Base-by-base conservation (phyloP, 2,329 filamentous ascomycete species). In the Amesomyces nigricolor region DNA sequence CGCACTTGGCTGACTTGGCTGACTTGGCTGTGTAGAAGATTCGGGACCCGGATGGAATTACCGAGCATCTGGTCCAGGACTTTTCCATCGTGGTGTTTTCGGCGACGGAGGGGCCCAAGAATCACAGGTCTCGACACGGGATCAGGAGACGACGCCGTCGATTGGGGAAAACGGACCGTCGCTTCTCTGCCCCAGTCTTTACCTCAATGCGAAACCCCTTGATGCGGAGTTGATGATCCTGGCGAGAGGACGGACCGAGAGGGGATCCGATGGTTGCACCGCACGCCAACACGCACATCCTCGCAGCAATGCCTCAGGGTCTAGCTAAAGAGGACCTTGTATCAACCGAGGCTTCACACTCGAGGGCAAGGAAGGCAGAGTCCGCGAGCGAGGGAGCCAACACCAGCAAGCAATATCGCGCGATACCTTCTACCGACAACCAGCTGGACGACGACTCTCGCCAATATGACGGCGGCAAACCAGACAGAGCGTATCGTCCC, bases 181-280 rank as follows among this genome's bases (percentile, higher is more conserved):
- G 52, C 46, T 49, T 53, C 17, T 35, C n/a, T 16, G 35, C 1
- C 26, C 29, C 30, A 44, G 32, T 35, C 32, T 35, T 13, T 9
- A 13, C 32, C 32, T 35, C 9, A 35, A 35, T 35, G 32, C 32
- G 32, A 35, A 35, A 35, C 9, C 32, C 32, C 7, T 10, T 35
- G 32, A 9, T 35, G 32, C 32, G 32, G 11, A 39, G 52, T 46
- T 39, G 35, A 32, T 26, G 42, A 47, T 47, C 30, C 32, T 46
- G 44, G 22, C 22, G 51, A 50, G 19, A 42, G 53, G 38, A 50
- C 47, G 55, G 52, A 52, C 53, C 58, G 49, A 55, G 44, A 49
- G 53, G 50, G 43, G 47, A 53, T 38, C 40, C 44, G 30, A 54
- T 29, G 54, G 54, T 55, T 54, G 58, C 54, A 59, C 58, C 48